phyloP scores from a whole-genome alignment of 129 eudicot species.

The Centella asiatica region DNA sequence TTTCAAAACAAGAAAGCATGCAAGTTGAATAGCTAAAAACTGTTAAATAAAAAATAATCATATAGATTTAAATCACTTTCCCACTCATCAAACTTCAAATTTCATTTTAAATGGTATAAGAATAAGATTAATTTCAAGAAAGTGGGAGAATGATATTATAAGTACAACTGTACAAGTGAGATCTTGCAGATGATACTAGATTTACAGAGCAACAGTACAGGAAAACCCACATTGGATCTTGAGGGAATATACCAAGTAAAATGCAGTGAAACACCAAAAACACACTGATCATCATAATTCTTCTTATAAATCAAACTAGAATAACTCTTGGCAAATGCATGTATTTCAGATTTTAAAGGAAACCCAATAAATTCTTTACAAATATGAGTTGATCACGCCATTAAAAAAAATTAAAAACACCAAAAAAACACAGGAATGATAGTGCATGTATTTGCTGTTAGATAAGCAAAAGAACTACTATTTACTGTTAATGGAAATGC shows the following conservation, averaged over 20 bases:
- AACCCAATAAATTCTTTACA: neutral
- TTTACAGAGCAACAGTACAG: slow-evolving; percentile 7
- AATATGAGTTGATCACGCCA: neutral
- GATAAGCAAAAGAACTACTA: neutral
- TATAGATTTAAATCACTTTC: neutral
- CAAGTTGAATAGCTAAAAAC: neutral
- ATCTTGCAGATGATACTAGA: neutral
- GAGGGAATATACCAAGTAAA: neutral
- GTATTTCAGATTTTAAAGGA: neutral
- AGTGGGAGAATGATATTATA: neutral
- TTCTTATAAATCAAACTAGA: neutral
- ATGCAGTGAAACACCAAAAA: neutral
- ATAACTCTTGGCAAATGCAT: slow-evolving; percentile 3
- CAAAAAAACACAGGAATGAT: neutral
- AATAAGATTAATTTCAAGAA: neutral
- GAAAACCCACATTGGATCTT: slow-evolving; percentile 28
- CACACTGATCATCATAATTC: neutral
- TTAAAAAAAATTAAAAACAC: neutral
- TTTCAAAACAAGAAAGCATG: neutral
- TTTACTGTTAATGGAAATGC: neutral
- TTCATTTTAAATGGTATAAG: neutral
- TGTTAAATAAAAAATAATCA: neutral
- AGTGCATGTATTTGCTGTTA: neutral
- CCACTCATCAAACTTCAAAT: neutral
- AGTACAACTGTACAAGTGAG: neutral